Evolutionary conservation across 2,329 filamentous ascomycete species (phyloP).

Genomic region (Sporothrix sp.): DNA sequence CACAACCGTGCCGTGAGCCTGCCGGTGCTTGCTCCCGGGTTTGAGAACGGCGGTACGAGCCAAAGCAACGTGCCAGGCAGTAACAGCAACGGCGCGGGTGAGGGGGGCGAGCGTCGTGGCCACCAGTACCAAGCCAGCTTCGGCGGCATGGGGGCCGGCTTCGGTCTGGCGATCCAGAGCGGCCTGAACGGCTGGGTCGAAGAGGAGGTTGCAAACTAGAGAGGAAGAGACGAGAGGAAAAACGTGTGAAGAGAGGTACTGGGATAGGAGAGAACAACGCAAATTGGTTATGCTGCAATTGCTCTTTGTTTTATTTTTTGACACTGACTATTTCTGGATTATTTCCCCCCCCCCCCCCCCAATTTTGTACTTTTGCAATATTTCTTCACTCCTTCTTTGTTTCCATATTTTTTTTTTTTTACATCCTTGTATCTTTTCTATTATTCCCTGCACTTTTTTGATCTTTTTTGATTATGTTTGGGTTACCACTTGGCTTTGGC

Average conservation of each 20-base stretch:
- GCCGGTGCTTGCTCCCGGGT: slow-evolving; percentile 57
- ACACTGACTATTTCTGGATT: no score
- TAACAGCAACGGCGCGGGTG: slow-evolving; percentile 24
- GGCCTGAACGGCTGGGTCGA: slow-evolving; percentile 59
- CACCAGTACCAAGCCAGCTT: slow-evolving; percentile 59
- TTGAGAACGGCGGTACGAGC: slow-evolving; percentile 49
- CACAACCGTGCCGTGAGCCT: slow-evolving; percentile 82
- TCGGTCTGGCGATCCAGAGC: slow-evolving; percentile 51
- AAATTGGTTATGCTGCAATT: slow-evolving; percentile 29
- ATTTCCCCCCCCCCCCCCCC: no score
- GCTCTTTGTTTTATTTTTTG: not conserved
- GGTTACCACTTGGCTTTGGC: not conserved
- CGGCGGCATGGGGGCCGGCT: slow-evolving; percentile 49
- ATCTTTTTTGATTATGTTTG: slow-evolving; percentile 1
- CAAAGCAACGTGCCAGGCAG: slow-evolving; percentile 38
- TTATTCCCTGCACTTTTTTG: not conserved
- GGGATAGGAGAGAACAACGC: slow-evolving; percentile 17
- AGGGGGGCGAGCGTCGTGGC: slow-evolving; percentile 47
- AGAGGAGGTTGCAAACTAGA: slow-evolving; percentile 53
- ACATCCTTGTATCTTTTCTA: slow-evolving; percentile 21
- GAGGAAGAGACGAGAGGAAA: slow-evolving; percentile 14
- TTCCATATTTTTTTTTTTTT: slow-evolving; percentile 10
- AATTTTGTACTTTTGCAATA: slow-evolving; percentile 9
- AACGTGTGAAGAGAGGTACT: not conserved
- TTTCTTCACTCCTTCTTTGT: slow-evolving; percentile 2